Conservation (phyloP, 2,329 filamentous ascomycete genomes). For the Paramyrothecium roridum region DNA sequence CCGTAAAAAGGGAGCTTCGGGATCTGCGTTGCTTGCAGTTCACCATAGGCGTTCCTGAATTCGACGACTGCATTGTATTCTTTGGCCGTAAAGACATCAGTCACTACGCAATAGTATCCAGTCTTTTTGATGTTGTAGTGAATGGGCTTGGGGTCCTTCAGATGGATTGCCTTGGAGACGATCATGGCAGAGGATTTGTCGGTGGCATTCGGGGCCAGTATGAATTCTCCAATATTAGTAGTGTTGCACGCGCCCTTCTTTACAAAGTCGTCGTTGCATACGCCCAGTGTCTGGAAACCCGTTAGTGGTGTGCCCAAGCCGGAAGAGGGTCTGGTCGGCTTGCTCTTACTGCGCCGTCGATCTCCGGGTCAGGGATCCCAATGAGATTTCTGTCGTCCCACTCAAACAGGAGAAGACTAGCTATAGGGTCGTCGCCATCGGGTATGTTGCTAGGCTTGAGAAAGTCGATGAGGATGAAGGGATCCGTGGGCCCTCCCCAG, state of each 20-base stretch:
- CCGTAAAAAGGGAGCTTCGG: constrained; percentile 97
- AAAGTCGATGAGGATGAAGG: constrained; percentile 85
- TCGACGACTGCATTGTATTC: constrained; percentile 81
- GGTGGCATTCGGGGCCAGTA: constrained; percentile 73
- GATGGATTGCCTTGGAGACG: constrained; percentile 74
- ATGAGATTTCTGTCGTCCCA: constrained; percentile 83
- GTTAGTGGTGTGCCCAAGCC: constrained; percentile 30
- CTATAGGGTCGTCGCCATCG: constrained; percentile 63
- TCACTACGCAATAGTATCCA: constrained; percentile 93
- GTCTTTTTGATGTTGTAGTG: constrained; percentile 86
- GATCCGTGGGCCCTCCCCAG: constrained; percentile 86
- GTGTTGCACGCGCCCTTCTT: constrained; percentile 68
- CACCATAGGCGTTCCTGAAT: constrained; percentile 94
- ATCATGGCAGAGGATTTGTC: constrained; percentile 69
- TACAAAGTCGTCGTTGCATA: constrained; percentile 74
- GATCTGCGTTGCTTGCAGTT: constrained; percentile 92
- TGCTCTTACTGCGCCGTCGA: constrained; percentile 48
- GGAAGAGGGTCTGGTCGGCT: constrained; percentile 30
- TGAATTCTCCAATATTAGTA: constrained; percentile 79
- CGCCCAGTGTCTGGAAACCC: constrained; percentile 37
- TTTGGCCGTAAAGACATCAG: constrained; percentile 63
- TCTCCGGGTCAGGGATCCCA: constrained; percentile 60
- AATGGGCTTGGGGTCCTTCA: constrained; percentile 70
- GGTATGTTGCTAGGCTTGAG: constrained; percentile 51
- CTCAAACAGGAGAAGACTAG: constrained; percentile 89